phyloP scores from a whole-genome alignment of 768 basidiomycete species.

The Lactarius deliciosus region DNA sequence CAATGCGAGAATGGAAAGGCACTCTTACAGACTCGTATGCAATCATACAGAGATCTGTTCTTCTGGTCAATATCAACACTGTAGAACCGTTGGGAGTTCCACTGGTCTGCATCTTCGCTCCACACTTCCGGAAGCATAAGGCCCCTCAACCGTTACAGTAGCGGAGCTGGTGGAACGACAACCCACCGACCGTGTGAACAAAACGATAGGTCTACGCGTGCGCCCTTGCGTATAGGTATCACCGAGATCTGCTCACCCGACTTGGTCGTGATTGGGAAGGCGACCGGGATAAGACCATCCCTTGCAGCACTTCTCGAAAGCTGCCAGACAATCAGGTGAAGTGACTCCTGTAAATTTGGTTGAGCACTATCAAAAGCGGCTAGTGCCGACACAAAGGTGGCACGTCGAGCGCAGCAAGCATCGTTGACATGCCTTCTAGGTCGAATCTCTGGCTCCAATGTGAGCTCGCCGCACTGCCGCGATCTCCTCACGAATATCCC shows the following conservation, averaged over 20 bases:
- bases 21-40: conserved; percentile 26
- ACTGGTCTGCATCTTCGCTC: conserved; percentile 37
- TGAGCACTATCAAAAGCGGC: neutral
- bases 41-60: conserved; percentile 29
- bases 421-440: conserved; percentile 37
- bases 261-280: conserved; percentile 34
- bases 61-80: conserved; percentile 24
- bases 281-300: conserved; percentile 39
- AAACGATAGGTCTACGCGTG: conserved; percentile 31
- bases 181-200: conserved; percentile 39
- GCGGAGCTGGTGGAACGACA: neutral
- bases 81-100: conserved; percentile 35
- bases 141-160: neutral
- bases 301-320: conserved; percentile 35
- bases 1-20: neutral
- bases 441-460: conserved; percentile 36
- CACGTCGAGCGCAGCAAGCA: conserved; percentile 39
- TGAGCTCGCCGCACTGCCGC: conserved; percentile 28
- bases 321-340: conserved; percentile 37
- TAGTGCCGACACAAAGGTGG: neutral
- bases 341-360: conserved; percentile 29
- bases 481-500: conserved; percentile 35
- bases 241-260: conserved; percentile 32
- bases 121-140: conserved; percentile 34
- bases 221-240: conserved; percentile 36